Base-by-base conservation (phyloP, 805 yeast species). In the Saturnispora diversa region DNA sequence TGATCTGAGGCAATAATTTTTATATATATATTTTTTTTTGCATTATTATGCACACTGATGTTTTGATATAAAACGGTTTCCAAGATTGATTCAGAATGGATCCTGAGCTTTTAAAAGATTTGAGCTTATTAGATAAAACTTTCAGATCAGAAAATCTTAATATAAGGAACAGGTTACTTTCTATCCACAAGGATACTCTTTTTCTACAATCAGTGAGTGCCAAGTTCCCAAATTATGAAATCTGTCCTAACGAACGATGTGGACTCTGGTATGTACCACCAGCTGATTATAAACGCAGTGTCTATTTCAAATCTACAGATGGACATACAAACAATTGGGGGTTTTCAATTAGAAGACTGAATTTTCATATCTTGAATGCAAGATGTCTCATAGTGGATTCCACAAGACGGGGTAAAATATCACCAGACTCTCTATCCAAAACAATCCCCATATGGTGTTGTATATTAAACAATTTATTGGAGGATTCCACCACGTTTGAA, bases 371-470 rank as follows among this genome's bases (percentile, higher is more conserved):
- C 3, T 52, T 86, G 2, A 73, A 75, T 0, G 31, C 62, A 26
- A 53, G 61, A 0, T 47, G 74, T 0, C 62, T 80, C 1, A 64
- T 86, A 7, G 80, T 87, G 1, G 96, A 87, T 58, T 84, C 94
- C 11, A 86, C 96, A 0, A 63, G 95, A 46, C 67, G 87, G 30
- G 95, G 95, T 2, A 87, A 86, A 54, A 60, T 72, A 20, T 76
- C 86, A 60, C 95, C 97, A 0, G 97, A 87, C 58, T 81, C 95
- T 0, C 58, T 85, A 6, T 80, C 87, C 50, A 87, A 87, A 51
- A 87, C 95, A 0, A 66, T 87, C 1, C 96, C 96, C 0, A 83
- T 85, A 2, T 87, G 97, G 97, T 83, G 94, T 59, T 83, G 88
- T 0, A 86, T 84, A 4, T 43, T 86, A 15, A 84, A 83, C 52